Base-by-base conservation (phyloP, 2,329 filamentous ascomycete species). In the Chaetomium sp. region DNA sequence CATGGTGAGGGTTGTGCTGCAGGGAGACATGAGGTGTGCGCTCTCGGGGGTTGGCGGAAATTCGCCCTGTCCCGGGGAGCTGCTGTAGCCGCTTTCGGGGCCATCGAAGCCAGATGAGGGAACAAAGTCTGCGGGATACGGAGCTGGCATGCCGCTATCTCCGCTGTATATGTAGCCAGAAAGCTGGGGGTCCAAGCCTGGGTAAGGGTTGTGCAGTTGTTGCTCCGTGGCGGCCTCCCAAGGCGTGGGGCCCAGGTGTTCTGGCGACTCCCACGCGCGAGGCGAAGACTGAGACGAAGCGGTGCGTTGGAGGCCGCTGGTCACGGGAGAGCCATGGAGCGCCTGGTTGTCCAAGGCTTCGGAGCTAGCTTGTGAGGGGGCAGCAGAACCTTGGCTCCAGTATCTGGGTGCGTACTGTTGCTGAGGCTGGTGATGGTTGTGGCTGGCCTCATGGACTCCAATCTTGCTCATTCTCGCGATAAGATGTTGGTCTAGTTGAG, bases 311-410 rank as follows among this genome's bases (percentile, higher is more conserved):
- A 59, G 47, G 27, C 53, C 52, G 38, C 42, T 50, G 11, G 49
- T 10, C 4, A 53, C 36, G 5, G 60, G 58, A 19, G 62, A 61
- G 45, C 54, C 57, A 52, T 64, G 59, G 4, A 65, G 50, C 5
- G 63, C 49, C 54, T 64, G 63, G 55, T 65, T 55, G n/a, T 63
- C 61, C 27, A 59, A 60, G 7, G 59, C 58, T 27, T 62, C 57
- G 44, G 52, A 58, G 42, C 56, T 57, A 8, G 50, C 42, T 44
- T 53, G 59, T 10, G 56, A 46, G 12, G 19, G 19, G 19, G 44
- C 53, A 27, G 62, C 41, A n/a, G 49, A 60, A 6, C 49, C 49
- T 27, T 27, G 19, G 44, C 40, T 61, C 62, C 62, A 64, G 11
- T 56, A 46, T 35, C 58, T 49, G 4, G 59, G 49, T 19, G 58